A percentile compares a stretch with the other conserved stretches of the same genome.
Conservation (phyloP, 2,329 filamentous ascomycete genomes). For the Paraconiothyrium sp. region DNA sequence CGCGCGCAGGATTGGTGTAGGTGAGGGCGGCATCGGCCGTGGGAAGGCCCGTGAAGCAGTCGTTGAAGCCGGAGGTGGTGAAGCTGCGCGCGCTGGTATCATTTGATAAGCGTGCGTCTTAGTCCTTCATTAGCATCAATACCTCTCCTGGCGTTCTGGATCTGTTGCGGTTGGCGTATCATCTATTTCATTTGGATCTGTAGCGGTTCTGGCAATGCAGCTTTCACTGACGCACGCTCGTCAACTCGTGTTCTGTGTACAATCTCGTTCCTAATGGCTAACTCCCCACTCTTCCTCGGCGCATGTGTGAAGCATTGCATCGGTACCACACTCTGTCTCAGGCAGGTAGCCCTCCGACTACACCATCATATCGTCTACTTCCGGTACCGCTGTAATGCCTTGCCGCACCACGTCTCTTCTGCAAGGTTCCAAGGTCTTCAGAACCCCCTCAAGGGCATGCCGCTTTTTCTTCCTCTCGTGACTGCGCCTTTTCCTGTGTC, state of each 20-base stretch:
- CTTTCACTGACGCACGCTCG: not conserved
- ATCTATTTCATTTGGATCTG: not conserved
- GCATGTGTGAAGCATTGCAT: too few species aligned
- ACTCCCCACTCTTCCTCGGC: too few species aligned
- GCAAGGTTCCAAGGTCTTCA: too few species aligned
- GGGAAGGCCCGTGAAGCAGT: constrained; percentile 65
- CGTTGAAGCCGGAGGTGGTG: constrained; percentile 67
- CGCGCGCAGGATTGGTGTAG: constrained; percentile 93
- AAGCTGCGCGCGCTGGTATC: constrained; percentile 65
- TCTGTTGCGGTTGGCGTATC: not conserved
- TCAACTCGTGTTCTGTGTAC: not conserved
- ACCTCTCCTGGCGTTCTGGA: constrained; percentile 15
- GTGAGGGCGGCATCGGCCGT: constrained; percentile 74
- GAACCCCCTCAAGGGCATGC: too few species aligned
- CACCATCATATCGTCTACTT: too few species aligned
- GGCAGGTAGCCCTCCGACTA: too few species aligned
- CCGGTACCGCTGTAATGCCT: too few species aligned
- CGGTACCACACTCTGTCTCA: too few species aligned
- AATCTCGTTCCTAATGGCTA: too few species aligned
- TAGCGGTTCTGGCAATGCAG: not conserved
- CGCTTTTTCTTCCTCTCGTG: too few species aligned
- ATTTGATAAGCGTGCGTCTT: constrained; percentile 30
- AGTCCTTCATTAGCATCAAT: constrained; percentile 11
- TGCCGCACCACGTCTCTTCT: too few species aligned
- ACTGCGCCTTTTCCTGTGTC: not conserved